Evolutionary conservation across 495 filamentous ascomycete genomes (phyloP), one percentile per base, ranked within the genome.

Genomic region (Friedmanniomyces endolithicus): DNA sequence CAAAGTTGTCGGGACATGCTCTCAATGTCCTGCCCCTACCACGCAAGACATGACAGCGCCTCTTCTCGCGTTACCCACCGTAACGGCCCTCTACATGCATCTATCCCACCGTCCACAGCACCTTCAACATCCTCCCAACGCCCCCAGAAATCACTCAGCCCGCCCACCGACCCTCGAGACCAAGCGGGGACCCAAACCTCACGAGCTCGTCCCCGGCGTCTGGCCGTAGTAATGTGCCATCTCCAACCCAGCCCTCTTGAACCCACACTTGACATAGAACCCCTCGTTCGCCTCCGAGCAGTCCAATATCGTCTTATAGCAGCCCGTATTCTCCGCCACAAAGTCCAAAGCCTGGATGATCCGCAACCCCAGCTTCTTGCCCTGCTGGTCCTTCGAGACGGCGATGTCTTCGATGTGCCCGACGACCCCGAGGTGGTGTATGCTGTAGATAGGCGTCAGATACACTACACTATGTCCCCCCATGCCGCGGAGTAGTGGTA

Each of bases 371-470:
- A 98, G 75, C 71, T 95, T 95, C 78, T 95, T 96, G 52, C 92
- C 92, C 69, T 97, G 92, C 70, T 96, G 89, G 53, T 88, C 83
- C 69, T 88, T 86, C 57, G 84, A 80, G 23, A 98, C 90, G 8
- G 92, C 88, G 70, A 98, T 96, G 70, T 98, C 92, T 71, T 98
- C 92, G 71, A 98, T 95, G 67, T 98, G 92, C 1, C 90, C 92
- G n/a, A 95, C 89, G 6, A 77, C 59, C 20, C 83, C 84, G 46
- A 87, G 75, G 50, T 78, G 78, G 59, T 87, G 83, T 62, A 88
- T 84, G 65, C 83, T 85, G 58, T 57, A 44, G 27, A 31, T 9
- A 31, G 27, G 23, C 35, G 47, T 33, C 34, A 46, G 47, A 27
- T 19, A 17, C 6, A 20, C 24, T 1, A 48, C 20, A 53, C 9